Conservation (phyloP, 2,329 filamentous ascomycete species). For the Calonectria pteridis region DNA sequence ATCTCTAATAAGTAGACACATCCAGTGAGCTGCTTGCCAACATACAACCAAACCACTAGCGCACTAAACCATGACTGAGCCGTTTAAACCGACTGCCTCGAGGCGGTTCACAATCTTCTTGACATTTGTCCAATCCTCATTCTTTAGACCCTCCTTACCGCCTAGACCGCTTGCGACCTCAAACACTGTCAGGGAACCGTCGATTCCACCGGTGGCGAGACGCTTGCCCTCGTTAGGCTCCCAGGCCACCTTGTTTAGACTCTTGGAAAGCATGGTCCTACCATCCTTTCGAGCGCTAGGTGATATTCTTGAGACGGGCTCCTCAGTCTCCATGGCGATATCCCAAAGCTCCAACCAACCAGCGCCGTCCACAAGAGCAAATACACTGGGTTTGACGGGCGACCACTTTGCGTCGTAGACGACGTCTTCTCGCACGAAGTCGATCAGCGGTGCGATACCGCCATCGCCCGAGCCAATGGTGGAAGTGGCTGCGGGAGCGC, state of each 20-base stretch:
- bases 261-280: slow-evolving; percentile 80
- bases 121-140: slow-evolving; percentile 92
- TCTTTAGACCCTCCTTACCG: slow-evolving; percentile 84
- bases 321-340: slow-evolving; percentile 90
- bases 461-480: slow-evolving; percentile 67
- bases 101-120: slow-evolving; percentile 88
- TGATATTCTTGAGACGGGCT: slow-evolving; percentile 84
- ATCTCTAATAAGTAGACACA: slow-evolving; percentile 32
- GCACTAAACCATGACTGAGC: slow-evolving; percentile 56
- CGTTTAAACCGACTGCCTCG: slow-evolving; percentile 71
- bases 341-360: slow-evolving; percentile 97
- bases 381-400: slow-evolving; percentile 92
- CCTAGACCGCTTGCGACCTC: slow-evolving; percentile 88
- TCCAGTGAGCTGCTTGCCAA: slow-evolving; percentile 32
- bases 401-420: slow-evolving; percentile 98
- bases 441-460: slow-evolving; percentile 80
- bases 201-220: slow-evolving; percentile 90
- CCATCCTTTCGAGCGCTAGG: slow-evolving; percentile 76
- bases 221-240: slow-evolving; percentile 89
- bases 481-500: slow-evolving; percentile 80
- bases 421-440: slow-evolving; percentile 93
- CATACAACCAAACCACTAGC: slow-evolving; percentile 32
- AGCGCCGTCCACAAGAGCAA: slow-evolving; percentile 92
- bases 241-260: slow-evolving; percentile 95
- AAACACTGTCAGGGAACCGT: slow-evolving; percentile 91